phyloP scores from a whole-genome alignment of 805 yeast genomes.

The Nakazawaea populi region DNA sequence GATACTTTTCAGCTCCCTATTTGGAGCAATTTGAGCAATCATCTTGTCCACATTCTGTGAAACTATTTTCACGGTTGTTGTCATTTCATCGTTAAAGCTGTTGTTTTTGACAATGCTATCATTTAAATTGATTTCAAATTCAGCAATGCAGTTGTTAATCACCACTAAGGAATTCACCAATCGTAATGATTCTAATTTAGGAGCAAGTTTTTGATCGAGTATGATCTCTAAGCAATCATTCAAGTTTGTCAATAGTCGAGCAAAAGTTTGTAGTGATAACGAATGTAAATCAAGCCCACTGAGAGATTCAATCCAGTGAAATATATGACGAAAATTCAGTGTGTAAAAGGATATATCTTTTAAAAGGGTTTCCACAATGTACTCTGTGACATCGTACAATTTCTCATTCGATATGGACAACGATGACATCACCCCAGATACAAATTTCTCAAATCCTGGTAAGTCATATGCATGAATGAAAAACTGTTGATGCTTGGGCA shows the following conservation, averaged over 20 bases:
- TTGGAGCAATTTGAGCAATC: conserved; percentile 5
- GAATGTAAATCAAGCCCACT: neutral
- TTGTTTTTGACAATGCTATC: neutral
- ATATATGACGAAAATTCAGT: neutral
- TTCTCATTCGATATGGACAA: neutral
- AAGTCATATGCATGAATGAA: neutral
- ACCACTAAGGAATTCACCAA: neutral
- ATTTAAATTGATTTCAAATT: neutral
- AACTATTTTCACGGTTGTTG: conserved; percentile 4
- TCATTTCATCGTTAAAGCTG: neutral
- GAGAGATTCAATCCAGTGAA: neutral
- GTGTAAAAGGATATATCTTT: neutral
- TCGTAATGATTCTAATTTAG: neutral
- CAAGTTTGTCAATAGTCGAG: neutral
- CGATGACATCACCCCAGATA: neutral
- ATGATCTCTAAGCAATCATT: conserved; percentile 1
- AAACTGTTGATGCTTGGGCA: neutral
- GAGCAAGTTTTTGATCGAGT: neutral
- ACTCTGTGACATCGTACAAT: neutral
- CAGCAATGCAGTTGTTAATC: neutral
- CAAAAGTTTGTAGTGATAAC: neutral
- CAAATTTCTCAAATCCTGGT: neutral
- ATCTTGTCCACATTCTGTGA: neutral
- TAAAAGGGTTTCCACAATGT: neutral
- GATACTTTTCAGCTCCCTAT: neutral